Base-by-base conservation (phyloP, 1,284 basidiomycete species). In the Takashimella koratensis region DNA sequence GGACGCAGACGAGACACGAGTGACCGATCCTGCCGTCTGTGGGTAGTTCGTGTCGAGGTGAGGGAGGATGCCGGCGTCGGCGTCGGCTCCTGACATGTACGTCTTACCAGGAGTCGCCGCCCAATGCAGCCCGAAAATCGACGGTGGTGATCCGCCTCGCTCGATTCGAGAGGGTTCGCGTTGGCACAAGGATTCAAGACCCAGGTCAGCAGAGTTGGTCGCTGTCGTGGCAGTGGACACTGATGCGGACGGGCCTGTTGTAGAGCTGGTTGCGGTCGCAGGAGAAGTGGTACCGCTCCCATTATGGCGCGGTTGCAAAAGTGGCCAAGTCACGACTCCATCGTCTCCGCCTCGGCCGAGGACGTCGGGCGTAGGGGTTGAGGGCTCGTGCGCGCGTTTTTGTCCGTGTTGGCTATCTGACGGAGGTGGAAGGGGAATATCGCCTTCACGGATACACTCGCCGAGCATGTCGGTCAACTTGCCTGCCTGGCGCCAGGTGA, bases 401-500 rank as follows among this genome's bases (percentile, higher is more conserved):
- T 36, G 30, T 36, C 30, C 30, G 16, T 36, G 30, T 16, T 36
- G 30, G 16, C 10, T 36, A 36, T 36, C 30, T 16, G 30, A 8
- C 8, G 30, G 30, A 36, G 30, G 30, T 36, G 30, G 30, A 36
- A 36, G 30, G 16, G 30, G 30, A 8, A 36, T 36, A 16, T 36
- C 30, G 16, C 30, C 30, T 36, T 36, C 30, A 21, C 59, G 59
- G 26, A 53, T 53, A 26, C 56, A 39, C 44, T 71, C 68, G 2
- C 53, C 47, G 30, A 74, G 53, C 44, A 73, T 58, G 50, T 74
- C 65, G 30, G 67, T 70, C 47, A 73, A 52, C 56, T 74, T 71
- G 19, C 76, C 75, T 5, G 66, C 74, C 43, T 72, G 69, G 43
- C 73, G 62, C 68, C 67, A 85, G 65, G 78, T 75, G 21, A 77